Evolutionary conservation across 306 rosid species (phyloP).

Genomic region (Fragaria iinumae): DNA sequence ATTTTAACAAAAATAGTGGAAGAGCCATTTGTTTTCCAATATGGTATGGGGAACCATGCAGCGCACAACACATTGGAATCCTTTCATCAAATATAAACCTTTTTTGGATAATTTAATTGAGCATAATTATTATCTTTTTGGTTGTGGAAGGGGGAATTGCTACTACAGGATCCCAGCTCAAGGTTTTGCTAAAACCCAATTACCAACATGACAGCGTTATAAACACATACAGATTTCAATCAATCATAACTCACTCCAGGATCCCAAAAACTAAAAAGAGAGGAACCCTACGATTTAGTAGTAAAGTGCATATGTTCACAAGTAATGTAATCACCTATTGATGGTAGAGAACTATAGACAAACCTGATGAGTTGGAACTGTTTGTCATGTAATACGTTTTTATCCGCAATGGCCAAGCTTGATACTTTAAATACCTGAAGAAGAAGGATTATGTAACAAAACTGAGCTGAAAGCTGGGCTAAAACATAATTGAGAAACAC

Average conservation of each 20-base stretch:
- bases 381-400: conserved; percentile 62
- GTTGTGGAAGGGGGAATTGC: not conserved
- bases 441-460: conserved; percentile 20
- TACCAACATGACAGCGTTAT: not conserved
- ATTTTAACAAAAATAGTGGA: not conserved
- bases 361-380: conserved; percentile 97
- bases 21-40: not conserved
- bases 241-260: not conserved
- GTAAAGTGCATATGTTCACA: not conserved
- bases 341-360: conserved; percentile 22
- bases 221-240: not conserved
- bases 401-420: conserved; percentile 68
- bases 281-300: not conserved
- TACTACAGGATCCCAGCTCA: not conserved
- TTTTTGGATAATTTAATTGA: not conserved
- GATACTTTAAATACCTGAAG: conserved; percentile 82
- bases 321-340: conserved; percentile 7
- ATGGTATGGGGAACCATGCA: not conserved
- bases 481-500: conserved; percentile 1
- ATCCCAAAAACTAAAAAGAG: not conserved
- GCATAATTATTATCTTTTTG: not conserved
- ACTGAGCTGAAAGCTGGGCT: not conserved
- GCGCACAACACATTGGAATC: not conserved
- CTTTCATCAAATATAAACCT: not conserved
- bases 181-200: not conserved